A percentile compares a stretch with the other conserved stretches of the same genome.
Conservation (phyloP, 1,284 basidiomycete genomes). For the Ganoderma resinaceum region DNA sequence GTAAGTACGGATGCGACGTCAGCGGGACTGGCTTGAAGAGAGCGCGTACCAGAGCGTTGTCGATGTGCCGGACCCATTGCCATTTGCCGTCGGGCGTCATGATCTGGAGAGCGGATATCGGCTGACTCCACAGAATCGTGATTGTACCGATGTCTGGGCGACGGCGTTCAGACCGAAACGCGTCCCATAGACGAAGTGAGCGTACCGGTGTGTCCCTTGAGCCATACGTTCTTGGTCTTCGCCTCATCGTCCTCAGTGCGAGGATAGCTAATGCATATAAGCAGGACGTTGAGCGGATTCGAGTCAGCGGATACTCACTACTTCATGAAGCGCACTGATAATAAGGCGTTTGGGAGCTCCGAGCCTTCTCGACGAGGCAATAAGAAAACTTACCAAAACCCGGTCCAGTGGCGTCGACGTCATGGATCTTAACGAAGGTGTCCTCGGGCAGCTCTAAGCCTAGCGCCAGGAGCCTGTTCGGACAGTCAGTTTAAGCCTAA, state of each 20-base stretch:
- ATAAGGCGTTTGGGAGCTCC: background rate
- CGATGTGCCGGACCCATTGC: conserved; percentile 66
- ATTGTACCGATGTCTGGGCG: conserved; percentile 59
- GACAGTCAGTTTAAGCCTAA: background rate
- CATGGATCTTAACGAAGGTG: conserved; percentile 40
- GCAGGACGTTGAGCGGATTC: too few relatives aligned
- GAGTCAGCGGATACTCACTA: conserved; percentile 36
- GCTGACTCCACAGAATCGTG: conserved; percentile 65
- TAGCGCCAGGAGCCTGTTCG: conserved; percentile 50
- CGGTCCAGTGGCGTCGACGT: conserved; percentile 26
- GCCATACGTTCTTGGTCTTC: conserved; percentile 62
- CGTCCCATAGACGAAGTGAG: background rate
- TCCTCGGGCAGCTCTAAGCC: conserved; percentile 46
- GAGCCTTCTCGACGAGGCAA: background rate
- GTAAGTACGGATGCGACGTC: background rate
- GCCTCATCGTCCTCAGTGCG: conserved; percentile 53
- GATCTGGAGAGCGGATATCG: conserved; percentile 64
- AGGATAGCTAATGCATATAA: conserved; percentile 36
- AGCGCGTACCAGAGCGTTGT: conserved; percentile 58
- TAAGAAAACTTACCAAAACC: conserved; percentile 34
- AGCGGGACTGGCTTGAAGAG: background rate
- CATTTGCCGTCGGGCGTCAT: conserved; percentile 55
- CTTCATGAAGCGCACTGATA: conserved; percentile 43
- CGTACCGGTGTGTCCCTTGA: conserved; percentile 61
- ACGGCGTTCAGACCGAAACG: background rate